Percentiles rank a stretch among this genome's conserved stretches.
Conservation (phyloP, 495 filamentous ascomycete genomes). For the Penicillium fimorum region DNA sequence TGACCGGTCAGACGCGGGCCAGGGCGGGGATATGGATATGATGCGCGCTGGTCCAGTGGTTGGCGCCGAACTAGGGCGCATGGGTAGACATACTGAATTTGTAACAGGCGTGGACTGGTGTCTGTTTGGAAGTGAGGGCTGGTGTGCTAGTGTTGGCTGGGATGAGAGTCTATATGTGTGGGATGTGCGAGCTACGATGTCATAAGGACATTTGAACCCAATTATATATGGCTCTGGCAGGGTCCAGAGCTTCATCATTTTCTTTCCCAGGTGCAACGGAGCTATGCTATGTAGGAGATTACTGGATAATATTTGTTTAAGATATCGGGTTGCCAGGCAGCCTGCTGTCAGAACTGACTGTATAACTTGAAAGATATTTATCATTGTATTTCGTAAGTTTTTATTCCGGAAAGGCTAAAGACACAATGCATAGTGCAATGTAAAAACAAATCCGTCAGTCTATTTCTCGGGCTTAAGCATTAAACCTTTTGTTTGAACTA, state of each 20-base stretch:
- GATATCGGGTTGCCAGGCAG: background rate
- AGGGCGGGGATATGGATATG: constrained; percentile 43
- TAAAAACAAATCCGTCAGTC: background rate
- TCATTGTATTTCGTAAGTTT: constrained; percentile 32
- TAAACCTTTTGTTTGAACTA: background rate
- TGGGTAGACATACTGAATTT: constrained; percentile 93
- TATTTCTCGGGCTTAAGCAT: background rate
- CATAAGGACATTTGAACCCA: constrained; percentile 19
- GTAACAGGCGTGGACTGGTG: constrained; percentile 98
- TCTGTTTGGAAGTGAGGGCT: constrained; percentile 90
- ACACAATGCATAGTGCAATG: background rate
- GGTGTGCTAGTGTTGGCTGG: constrained; percentile 93
- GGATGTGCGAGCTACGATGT: constrained; percentile 76
- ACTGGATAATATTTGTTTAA: background rate
- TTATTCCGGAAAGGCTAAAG: constrained; percentile 8
- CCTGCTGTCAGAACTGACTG: background rate
- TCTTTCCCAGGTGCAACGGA: background rate
- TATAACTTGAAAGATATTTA: background rate
- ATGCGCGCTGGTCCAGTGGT: constrained; percentile 44
- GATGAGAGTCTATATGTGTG: constrained; percentile 87
- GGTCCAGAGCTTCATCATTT: background rate
- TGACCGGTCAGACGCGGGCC: constrained; percentile 60
- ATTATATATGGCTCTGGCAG: constrained; percentile 2
- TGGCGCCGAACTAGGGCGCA: constrained; percentile 75
- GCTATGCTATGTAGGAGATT: background rate